Evolutionary conservation across 192 early-diverging fungal genomes (phyloP), one percentile per base, ranked within the genome.

Genomic region (Jimgerdemannia lactiflua): DNA sequence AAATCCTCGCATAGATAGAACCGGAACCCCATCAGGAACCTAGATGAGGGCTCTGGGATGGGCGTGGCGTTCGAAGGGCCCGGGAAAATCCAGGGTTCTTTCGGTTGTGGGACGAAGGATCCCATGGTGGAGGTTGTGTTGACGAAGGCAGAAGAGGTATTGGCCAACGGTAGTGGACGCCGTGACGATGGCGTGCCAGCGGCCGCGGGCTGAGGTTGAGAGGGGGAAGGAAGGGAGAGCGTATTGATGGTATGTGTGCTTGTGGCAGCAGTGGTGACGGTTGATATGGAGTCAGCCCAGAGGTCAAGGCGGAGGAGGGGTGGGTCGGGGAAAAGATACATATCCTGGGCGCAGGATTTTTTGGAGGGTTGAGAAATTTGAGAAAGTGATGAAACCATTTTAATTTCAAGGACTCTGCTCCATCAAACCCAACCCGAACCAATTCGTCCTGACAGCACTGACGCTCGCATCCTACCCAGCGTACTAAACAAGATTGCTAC

Each of bases 301-400:
- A 71, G 66, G 44, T 70, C 43, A 4, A 41, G 64, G 19, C 81
- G 70, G 39, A 67, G 49, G 29, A 82, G 44, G 2, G 79, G 81
- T 0, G 82, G 83, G 42, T 81, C 65, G 3, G 83, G 83, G 44
- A 81, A 81, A 39, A 18, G 1, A 42, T 81, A 84, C 18, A 79
- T 71, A 17, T 77, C 64, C 82, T 83, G 73, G 11, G n/a, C n/a
- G n/a, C n/a, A n/a, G n/a, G 11, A 77, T 75, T 18, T 89, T 72
- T 4, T 89, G n/a, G n/a, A n/a, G n/a, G n/a, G n/a, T n/a, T n/a
- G n/a, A n/a, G n/a, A n/a, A n/a, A n/a, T n/a, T n/a, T n/a, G n/a
- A n/a, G n/a, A n/a, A n/a, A n/a, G n/a, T n/a, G n/a, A n/a, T n/a
- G n/a, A n/a, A n/a, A n/a, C n/a, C n/a, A n/a, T n/a, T n/a, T n/a